Percentiles rank a stretch among this genome's conserved stretches.
These are phyloP conservation scores for Plantago rigida DNA, from an alignment of 305 asterid species.

Conservation along the genomic window DNA sequence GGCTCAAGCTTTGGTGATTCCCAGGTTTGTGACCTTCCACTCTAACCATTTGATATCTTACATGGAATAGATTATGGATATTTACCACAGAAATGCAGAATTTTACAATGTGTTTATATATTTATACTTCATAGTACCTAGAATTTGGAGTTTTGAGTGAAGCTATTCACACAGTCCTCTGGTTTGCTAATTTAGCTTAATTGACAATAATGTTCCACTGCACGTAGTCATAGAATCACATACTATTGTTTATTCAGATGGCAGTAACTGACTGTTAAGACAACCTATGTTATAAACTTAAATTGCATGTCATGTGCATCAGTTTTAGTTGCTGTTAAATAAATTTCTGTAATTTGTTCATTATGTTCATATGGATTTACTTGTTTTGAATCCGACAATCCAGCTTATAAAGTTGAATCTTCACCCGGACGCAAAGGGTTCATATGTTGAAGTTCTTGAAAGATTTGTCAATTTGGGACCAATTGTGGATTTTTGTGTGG, in stretches of 20 bases:
- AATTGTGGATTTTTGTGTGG: slow-evolving; percentile 92
- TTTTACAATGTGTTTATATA: too few relatives aligned
- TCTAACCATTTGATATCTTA: not conserved
- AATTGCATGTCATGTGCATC: too few relatives aligned
- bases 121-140: too few relatives aligned
- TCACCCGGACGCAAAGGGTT: slow-evolving; percentile 84
- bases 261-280: not conserved
- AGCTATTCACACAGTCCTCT: too few relatives aligned
- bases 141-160: too few relatives aligned
- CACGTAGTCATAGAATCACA: not conserved
- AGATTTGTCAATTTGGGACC: slow-evolving; percentile 93
- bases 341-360: not conserved
- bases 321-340: too few relatives aligned
- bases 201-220: too few relatives aligned
- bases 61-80: not conserved
- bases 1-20: slow-evolving; percentile 99
- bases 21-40: slow-evolving; percentile 44
- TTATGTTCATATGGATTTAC: slow-evolving; percentile 16
- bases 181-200: too few relatives aligned
- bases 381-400: slow-evolving; percentile 20
- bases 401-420: slow-evolving; percentile 89
- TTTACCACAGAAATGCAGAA: not conserved
- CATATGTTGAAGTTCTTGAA: slow-evolving; percentile 89
- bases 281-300: too few relatives aligned
- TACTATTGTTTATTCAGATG: not conserved